Evolutionary conservation across 352 stramenopile species (phyloP).

Genomic region (Lagenidium giganteum): DNA sequence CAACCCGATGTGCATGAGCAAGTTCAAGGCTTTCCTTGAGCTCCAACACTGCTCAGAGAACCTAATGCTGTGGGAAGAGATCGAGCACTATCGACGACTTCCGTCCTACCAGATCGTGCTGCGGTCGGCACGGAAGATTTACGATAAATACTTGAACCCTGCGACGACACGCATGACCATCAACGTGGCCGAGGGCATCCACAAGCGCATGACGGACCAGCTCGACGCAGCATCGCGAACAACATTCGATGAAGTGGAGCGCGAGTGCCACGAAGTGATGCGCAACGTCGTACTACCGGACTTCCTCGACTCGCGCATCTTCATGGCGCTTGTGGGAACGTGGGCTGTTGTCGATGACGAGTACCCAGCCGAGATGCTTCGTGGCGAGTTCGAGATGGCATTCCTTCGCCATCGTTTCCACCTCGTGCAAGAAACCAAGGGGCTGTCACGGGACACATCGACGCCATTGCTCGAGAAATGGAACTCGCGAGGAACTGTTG

Average conservation of each 20-base stretch:
- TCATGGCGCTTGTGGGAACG: constrained; percentile 78
- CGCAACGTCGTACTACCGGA: constrained; percentile 69
- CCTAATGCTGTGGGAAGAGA: constrained; percentile 82
- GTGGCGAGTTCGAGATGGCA: constrained; percentile 76
- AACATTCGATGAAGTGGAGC: constrained; percentile 73
- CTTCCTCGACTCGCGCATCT: constrained; percentile 79
- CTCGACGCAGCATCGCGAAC: constrained; percentile 60
- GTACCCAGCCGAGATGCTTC: constrained; percentile 70
- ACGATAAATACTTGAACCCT: constrained; percentile 80
- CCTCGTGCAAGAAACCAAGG: constrained; percentile 60
- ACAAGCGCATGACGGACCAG: constrained; percentile 37
- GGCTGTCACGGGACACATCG: constrained; percentile 52
- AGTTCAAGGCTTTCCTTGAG: constrained; percentile 69
- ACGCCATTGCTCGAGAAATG: constrained; percentile 28
- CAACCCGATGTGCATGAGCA: constrained; percentile 58
- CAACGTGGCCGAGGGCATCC: constrained; percentile 38
- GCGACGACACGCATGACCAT: constrained; percentile 51
- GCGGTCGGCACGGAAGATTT: constrained; percentile 79
- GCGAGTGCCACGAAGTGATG: constrained; percentile 73
- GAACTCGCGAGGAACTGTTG: constrained; percentile 13
- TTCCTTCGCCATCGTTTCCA: constrained; percentile 80
- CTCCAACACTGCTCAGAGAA: constrained; percentile 78
- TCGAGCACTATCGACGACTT: constrained; percentile 73
- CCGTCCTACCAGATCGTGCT: constrained; percentile 83
- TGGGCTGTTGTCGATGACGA: constrained; percentile 73